Evolutionary conservation across 2,329 filamentous ascomycete genomes (phyloP), one percentile per base, ranked within the genome.

Genomic region (Metarhizium sp.): DNA sequence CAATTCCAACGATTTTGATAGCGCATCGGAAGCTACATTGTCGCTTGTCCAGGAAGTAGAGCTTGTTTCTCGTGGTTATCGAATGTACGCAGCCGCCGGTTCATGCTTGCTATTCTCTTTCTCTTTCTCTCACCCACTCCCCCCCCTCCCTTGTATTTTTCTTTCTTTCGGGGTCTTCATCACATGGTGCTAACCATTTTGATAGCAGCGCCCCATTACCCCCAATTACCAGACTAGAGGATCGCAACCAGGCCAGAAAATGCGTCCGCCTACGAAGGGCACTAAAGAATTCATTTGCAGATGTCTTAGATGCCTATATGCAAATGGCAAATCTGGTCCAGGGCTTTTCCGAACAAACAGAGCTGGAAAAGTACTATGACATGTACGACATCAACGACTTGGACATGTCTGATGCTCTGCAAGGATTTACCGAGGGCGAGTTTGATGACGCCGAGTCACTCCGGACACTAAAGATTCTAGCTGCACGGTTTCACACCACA

Each of bases 1-100:
- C 50, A 85, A 84, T 64, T 85, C 90, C 43, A 90, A 95, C 66
- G 84, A 86, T 51, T 90, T 95, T 62, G 91, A 96, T 70, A 82
- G 85, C 45, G 86, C 86, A 25, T 85, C 82, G 45, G 85, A 85
- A 43, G 87, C 89, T 36, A 87, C 89, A 2, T 76, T 96, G 55
- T 84, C 87, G 42, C 80, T 96, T 58, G 86, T 96, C 59, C 92
- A 96, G 69, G 92, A 96, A 71, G 91, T 96, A n/a, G 92, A 96
- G 73, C 78, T 96, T 36, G 91, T 96, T 30, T 95, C 92, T 34
- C 84, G 92, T 62, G 92, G 92, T 25, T 96, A 95, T 70, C 81
- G 89, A 72, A 78, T 96, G 84, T 90, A 71, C 69, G 85, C 74
- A 51, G 49, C n/a, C 38, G 64, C 50, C 38, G 3, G 14, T 48